Evolutionary conservation across 2,329 filamentous ascomycete species (phyloP).

Genomic region (Teratosphaeria viscida): DNA sequence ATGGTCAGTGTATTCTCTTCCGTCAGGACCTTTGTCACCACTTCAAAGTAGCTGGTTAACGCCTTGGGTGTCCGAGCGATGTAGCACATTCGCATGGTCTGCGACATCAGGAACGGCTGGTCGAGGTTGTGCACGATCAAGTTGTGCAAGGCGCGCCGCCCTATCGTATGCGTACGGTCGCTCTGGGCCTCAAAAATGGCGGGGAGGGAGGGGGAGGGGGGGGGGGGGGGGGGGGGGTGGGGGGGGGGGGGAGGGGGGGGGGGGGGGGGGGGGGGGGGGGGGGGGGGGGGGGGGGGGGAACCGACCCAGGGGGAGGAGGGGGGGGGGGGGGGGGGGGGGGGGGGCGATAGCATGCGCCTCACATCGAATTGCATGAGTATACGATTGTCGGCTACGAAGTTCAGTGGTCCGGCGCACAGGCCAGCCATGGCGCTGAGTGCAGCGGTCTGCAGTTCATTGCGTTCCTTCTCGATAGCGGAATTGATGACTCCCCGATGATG

Average conservation of each 20-base stretch:
- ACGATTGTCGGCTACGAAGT: conserved; percentile 77
- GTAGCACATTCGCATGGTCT: conserved; percentile 88
- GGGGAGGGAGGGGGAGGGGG: no score
- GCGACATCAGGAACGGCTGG: conserved; percentile 72
- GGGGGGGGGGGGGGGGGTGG: no score
- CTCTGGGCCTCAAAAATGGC: conserved; percentile 87
- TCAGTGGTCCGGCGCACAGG: conserved; percentile 73
- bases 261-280: no score
- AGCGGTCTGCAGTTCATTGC: conserved; percentile 78
- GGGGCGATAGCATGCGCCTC: conserved; percentile 75
- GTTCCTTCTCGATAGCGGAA: conserved; percentile 93
- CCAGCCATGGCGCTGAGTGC: conserved; percentile 93
- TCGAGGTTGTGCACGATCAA: conserved; percentile 85
- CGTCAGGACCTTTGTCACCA: conserved; percentile 77
- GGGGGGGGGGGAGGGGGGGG: no score
- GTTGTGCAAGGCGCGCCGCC: conserved; percentile 77
- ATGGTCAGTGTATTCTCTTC: conserved; percentile 71
- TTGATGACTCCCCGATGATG: conserved; percentile 69
- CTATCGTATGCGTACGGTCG: conserved; percentile 84
- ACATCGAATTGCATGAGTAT: conserved; percentile 86
- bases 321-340: no score
- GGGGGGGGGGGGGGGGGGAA: no score
- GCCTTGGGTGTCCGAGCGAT: conserved; percentile 62
- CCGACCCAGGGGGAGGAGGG: no score
- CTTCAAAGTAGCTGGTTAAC: conserved; percentile 88